Base-by-base conservation (phyloP, 352 stramenopile genomes). In the Hyaloperonospora brassicae region DNA sequence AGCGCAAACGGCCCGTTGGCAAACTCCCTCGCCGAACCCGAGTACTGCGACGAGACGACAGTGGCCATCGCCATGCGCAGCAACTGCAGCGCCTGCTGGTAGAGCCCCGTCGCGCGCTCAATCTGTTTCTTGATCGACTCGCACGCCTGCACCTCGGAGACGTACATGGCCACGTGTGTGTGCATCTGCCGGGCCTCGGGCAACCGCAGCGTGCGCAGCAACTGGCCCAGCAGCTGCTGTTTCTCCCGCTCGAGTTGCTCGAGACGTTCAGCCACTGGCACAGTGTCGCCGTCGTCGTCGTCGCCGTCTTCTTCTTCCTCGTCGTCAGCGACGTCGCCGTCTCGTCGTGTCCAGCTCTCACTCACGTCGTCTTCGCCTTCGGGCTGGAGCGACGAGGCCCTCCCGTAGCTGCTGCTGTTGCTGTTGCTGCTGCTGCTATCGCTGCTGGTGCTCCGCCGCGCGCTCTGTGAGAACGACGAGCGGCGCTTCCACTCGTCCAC, bases 121-220 rank as follows among this genome's bases (percentile, higher is more conserved):
- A 92, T 67, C 60, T 92, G 82, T 47, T 82, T 76, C 54, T 79
- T 72, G 43, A 87, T 83, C 4, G 68, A 85, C 57, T 84, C 72
- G 53, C 71, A 81, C 12, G 82, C 79, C 48, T 82, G 74, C 41
- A 72, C 69, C 55, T 92, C 82, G 0, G 79, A 89, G 14, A 70
- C 60, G 54, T 79, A 84, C 68, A 89, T 84, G 41, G 77, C 76
- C 39, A 92, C 76, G 38, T 84, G 82, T n/a, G 82, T 72, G 47
- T 86, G 68, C 34, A 89, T 73, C 60, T 84, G 73, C 42, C 78
- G 51, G 3, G 64, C 71, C n/a, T 89, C 79, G 0, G 82, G 73
- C 30, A 80, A 50, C 5, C 59, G 63, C 14, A 82, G 49, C 17
- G 69, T 70, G 2, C 62, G 56, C 5, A 89, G 53, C 45, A 89